phyloP scores from a whole-genome alignment of 2,329 filamentous ascomycete species.

The Fusarium palustre region DNA sequence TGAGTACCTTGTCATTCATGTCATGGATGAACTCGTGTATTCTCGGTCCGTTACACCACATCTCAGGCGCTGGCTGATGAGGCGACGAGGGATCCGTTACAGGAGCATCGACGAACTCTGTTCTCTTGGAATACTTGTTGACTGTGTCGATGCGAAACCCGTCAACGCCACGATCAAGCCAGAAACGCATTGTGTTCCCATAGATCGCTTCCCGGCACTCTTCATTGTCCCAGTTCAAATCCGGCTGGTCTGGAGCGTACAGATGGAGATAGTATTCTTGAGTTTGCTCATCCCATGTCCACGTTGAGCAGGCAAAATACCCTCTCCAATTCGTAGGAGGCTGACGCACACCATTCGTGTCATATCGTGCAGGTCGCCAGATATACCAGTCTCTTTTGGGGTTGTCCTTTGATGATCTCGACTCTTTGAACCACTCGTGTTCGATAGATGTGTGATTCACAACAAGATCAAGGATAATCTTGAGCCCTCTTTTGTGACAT shows the following conservation, averaged over 20 bases:
- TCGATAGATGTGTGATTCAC: slow-evolving; percentile 74
- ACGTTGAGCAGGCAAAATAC: slow-evolving; percentile 62
- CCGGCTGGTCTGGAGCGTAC: slow-evolving; percentile 77
- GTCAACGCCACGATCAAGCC: slow-evolving; percentile 75
- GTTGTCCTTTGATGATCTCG: slow-evolving; percentile 61
- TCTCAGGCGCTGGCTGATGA: slow-evolving; percentile 59
- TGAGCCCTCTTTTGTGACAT: slow-evolving; percentile 70
- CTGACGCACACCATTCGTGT: slow-evolving; percentile 63
- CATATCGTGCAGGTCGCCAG: slow-evolving; percentile 69
- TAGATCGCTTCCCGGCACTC: slow-evolving; percentile 76
- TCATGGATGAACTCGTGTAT: slow-evolving; percentile 72
- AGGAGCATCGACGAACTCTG: slow-evolving; percentile 65
- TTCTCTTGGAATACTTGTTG: slow-evolving; percentile 73
- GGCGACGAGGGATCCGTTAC: slow-evolving; percentile 54
- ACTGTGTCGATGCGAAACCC: slow-evolving; percentile 77
- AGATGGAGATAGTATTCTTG: slow-evolving; percentile 69
- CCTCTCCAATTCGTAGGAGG: slow-evolving; percentile 70
- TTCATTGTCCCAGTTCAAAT: slow-evolving; percentile 81
- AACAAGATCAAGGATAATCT: slow-evolving; percentile 77
- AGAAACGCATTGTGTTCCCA: slow-evolving; percentile 74
- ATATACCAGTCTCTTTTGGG: slow-evolving; percentile 73
- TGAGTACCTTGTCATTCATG: slow-evolving; percentile 65
- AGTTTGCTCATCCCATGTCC: slow-evolving; percentile 64
- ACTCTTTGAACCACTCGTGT: slow-evolving; percentile 69
- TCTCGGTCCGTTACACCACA: slow-evolving; percentile 71